Conservation (phyloP, 768 basidiomycete species). For the Pholiota microspora region DNA sequence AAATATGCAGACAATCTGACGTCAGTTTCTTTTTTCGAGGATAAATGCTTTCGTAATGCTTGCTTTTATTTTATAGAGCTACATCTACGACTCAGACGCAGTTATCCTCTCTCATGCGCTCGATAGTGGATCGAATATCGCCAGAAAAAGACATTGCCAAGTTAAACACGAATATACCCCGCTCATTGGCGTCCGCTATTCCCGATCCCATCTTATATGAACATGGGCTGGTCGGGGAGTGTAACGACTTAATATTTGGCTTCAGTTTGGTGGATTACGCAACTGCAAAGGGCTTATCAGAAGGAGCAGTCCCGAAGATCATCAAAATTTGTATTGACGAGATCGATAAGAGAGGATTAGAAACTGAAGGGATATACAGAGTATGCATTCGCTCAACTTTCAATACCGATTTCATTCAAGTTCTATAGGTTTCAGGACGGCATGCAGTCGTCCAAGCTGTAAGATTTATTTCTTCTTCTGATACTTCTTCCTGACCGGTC, state of each 20-base stretch:
- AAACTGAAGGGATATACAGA: slow-evolving; percentile 79
- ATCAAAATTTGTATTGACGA: slow-evolving; percentile 79
- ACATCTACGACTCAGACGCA: slow-evolving; percentile 76
- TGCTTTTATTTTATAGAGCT: slow-evolving; percentile 45
- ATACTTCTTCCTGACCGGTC: background rate
- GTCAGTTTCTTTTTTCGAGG: slow-evolving; percentile 36
- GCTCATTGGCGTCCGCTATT: slow-evolving; percentile 59
- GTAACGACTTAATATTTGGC: slow-evolving; percentile 87
- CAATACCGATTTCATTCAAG: slow-evolving; percentile 4
- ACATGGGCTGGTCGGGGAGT: slow-evolving; percentile 79
- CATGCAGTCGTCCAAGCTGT: slow-evolving; percentile 85
- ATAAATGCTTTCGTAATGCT: background rate
- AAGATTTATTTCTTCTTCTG: slow-evolving; percentile 16
- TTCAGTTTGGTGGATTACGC: slow-evolving; percentile 88
- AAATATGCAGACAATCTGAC: slow-evolving; percentile 80
- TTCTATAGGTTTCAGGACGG: slow-evolving; percentile 70
- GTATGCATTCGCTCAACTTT: slow-evolving; percentile 35
- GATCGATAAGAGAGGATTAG: slow-evolving; percentile 76
- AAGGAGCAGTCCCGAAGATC: slow-evolving; percentile 78
- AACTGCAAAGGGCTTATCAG: slow-evolving; percentile 68
- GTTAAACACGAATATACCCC: slow-evolving; percentile 54
- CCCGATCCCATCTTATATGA: slow-evolving; percentile 76
- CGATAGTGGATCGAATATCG: slow-evolving; percentile 63
- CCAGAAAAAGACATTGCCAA: slow-evolving; percentile 67
- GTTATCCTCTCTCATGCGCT: slow-evolving; percentile 61